A percentile compares a stretch with the other conserved stretches of the same genome.
These are phyloP conservation scores for Fraxinus sp. DNA, from an alignment of 305 asterid genomes.

Conservation along the genomic window DNA sequence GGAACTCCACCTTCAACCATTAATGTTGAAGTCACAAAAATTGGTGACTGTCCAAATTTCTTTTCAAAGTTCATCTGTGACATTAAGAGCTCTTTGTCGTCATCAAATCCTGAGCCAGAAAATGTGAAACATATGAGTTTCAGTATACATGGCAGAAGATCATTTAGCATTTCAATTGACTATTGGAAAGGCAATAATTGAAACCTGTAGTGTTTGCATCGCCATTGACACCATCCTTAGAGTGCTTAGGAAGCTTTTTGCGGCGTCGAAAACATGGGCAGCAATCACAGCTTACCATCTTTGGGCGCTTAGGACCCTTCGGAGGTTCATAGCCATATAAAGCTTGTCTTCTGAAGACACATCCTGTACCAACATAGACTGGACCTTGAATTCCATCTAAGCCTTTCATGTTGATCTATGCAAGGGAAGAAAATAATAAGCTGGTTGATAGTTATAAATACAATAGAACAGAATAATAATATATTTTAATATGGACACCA, in stretches of 20 bases:
- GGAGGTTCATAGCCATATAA: constrained; percentile 88
- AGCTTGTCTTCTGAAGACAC: constrained; percentile 88
- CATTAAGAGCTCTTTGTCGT: constrained; percentile 74
- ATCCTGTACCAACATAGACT: constrained; percentile 95
- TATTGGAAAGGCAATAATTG: constrained; percentile 12
- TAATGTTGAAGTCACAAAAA: constrained; percentile 84
- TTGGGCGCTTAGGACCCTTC: constrained; percentile 75
- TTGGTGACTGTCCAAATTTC: constrained; percentile 93
- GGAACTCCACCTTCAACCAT: constrained; percentile 98
- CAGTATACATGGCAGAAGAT: not conserved
- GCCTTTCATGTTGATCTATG: constrained; percentile 96
- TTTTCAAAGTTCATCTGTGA: constrained; percentile 94
- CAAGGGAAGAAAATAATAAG: constrained; percentile 6
- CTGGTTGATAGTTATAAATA: not conserved
- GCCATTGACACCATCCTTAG: constrained; percentile 51
- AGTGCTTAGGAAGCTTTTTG: constrained; percentile 62
- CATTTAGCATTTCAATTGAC: constrained; percentile 11
- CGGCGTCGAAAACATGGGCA: constrained; percentile 94
- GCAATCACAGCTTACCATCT: constrained; percentile 92
- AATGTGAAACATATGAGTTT: constrained; percentile 14
- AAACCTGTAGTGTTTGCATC: constrained; percentile 58
- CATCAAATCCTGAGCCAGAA: constrained; percentile 60
- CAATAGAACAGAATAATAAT: not conserved
- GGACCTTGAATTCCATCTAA: constrained; percentile 99
- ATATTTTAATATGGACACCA: not conserved